Evolutionary conservation across 2,329 filamentous ascomycete genomes (phyloP).

Genomic region (Aphanoascus verrucosus): DNA sequence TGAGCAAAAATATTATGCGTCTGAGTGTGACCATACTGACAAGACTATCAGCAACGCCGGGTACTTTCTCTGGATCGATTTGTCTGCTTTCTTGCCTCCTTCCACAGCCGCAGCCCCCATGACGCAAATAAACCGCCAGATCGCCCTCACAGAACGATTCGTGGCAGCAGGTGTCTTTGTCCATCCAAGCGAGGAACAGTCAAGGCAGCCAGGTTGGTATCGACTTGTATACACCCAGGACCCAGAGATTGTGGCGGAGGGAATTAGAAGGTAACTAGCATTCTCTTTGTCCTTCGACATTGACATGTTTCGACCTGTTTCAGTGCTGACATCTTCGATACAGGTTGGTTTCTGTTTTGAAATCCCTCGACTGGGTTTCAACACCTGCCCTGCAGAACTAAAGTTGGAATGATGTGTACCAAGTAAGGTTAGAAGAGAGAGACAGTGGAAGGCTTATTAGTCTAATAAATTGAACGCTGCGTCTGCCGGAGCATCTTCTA

Average conservation of each 20-base stretch:
- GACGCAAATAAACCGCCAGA: slow-evolving; percentile 32
- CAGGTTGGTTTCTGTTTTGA: neutral
- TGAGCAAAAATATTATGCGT: neutral
- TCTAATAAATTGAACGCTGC: too few relatives aligned
- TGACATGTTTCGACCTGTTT: neutral
- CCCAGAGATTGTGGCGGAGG: slow-evolving; percentile 27
- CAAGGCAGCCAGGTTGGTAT: slow-evolving; percentile 43
- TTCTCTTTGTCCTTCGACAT: neutral
- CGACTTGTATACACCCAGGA: slow-evolving; percentile 42
- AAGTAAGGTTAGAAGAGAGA: too few relatives aligned
- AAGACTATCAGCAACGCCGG: slow-evolving; percentile 39
- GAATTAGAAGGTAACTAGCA: slow-evolving; percentile 23
- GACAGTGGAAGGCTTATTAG: too few relatives aligned
- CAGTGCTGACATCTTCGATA: neutral
- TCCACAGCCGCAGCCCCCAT: slow-evolving; percentile 14
- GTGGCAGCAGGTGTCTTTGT: slow-evolving; percentile 42
- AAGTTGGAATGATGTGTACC: neutral
- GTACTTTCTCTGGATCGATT: slow-evolving; percentile 47
- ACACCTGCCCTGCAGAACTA: too few relatives aligned
- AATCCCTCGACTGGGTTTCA: neutral
- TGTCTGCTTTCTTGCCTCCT: slow-evolving; percentile 36
- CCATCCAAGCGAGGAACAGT: slow-evolving; percentile 39
- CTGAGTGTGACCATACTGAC: neutral
- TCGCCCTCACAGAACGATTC: slow-evolving; percentile 37
- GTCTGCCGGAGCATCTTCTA: too few relatives aligned